These are phyloP conservation scores for Lactifluus subvellereus DNA, from an alignment of 768 basidiomycete genomes.

Conservation along the genomic window DNA sequence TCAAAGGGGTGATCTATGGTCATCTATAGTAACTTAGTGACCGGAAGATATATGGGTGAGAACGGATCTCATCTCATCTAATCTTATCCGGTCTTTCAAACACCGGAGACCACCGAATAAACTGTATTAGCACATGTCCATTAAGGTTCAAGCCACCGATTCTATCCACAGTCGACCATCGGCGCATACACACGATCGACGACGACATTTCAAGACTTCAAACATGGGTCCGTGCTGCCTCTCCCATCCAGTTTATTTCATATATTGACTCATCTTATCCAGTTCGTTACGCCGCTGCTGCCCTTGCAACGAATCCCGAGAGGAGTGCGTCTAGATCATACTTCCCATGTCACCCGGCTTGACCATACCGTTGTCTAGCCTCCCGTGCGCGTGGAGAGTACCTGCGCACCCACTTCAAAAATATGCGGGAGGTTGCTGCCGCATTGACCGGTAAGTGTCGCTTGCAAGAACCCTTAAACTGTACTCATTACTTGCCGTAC, in stretches of 20 bases:
- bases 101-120: background rate
- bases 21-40: slow-evolving; percentile 3
- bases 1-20: slow-evolving; percentile 9
- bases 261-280: slow-evolving; percentile 24
- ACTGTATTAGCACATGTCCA: background rate
- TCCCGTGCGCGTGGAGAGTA: slow-evolving; percentile 93
- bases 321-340: slow-evolving; percentile 58
- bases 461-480: background rate
- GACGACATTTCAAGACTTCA: slow-evolving; percentile 32
- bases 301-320: slow-evolving; percentile 87
- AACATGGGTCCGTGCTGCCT: slow-evolving; percentile 35
- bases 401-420: slow-evolving; percentile 99
- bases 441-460: slow-evolving; percentile 68
- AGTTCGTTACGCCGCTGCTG: slow-evolving; percentile 94
- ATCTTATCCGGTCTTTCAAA: slow-evolving; percentile 11
- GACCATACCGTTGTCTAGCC: slow-evolving; percentile 41
- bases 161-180: background rate
- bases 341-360: slow-evolving; percentile 20
- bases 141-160: slow-evolving; percentile 24
- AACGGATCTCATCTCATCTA: background rate
- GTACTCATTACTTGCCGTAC: slow-evolving; percentile 4
- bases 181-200: background rate
- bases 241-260: background rate
- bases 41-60: background rate
- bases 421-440: slow-evolving; percentile 98